These are phyloP conservation scores for Priceomyces castillae DNA, from an alignment of 805 yeast species.

Conservation along the genomic window DNA sequence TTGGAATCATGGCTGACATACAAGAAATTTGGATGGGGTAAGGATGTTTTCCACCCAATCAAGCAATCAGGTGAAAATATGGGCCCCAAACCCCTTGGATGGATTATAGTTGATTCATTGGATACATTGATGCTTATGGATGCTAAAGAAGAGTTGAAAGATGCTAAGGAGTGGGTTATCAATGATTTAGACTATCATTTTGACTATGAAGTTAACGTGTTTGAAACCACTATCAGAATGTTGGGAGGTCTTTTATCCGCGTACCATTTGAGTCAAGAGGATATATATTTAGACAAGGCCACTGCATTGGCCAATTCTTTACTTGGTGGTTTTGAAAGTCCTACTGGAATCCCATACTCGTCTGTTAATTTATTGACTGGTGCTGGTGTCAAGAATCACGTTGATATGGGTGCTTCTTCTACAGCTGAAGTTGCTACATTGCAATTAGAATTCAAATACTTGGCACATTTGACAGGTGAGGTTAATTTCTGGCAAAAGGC, in stretches of 20 bases:
- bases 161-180: slow-evolving; percentile 73
- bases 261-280: slow-evolving; percentile 65
- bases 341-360: slow-evolving; percentile 73
- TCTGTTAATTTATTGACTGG: slow-evolving; percentile 71
- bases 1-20: slow-evolving; percentile 77
- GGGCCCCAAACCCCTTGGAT: slow-evolving; percentile 82
- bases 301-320: slow-evolving; percentile 73
- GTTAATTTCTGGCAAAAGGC: slow-evolving; percentile 71
- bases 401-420: slow-evolving; percentile 73
- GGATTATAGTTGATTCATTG: slow-evolving; percentile 87
- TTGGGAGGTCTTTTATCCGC: slow-evolving; percentile 91
- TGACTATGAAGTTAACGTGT: slow-evolving; percentile 74
- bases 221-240: slow-evolving; percentile 95
- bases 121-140: slow-evolving; percentile 83
- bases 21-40: slow-evolving; percentile 77
- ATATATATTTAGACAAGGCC: slow-evolving; percentile 73
- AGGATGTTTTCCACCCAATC: slow-evolving; percentile 74
- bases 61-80: slow-evolving; percentile 61
- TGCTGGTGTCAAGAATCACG: slow-evolving; percentile 57
- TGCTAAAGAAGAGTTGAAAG: slow-evolving; percentile 55
- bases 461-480: slow-evolving; percentile 79
- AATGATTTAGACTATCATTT: slow-evolving; percentile 67
- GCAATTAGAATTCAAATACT: slow-evolving; percentile 82
- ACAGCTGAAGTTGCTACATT: slow-evolving; percentile 89
- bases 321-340: slow-evolving; percentile 63